These are phyloP conservation scores for Tanacetum coccineum DNA, from an alignment of 129 eudicot genomes.

Conservation along the genomic window DNA sequence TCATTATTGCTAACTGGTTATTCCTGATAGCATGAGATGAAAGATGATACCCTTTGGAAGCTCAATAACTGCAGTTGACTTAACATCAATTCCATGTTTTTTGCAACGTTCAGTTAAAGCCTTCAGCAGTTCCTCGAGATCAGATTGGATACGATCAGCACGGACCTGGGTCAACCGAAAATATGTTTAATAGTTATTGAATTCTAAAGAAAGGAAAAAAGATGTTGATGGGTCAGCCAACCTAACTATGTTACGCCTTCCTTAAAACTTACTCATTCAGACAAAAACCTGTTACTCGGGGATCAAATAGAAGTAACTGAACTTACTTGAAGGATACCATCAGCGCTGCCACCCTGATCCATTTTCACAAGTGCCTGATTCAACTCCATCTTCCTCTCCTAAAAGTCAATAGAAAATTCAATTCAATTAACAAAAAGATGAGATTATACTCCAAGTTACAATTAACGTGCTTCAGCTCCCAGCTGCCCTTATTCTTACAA, in stretches of 20 bases:
- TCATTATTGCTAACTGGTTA: no score
- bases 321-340: constrained; percentile 88
- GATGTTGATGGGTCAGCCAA: not conserved
- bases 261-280: no score
- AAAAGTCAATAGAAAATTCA: constrained; percentile 17
- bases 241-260: no score
- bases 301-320: no score
- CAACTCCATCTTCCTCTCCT: constrained; percentile 93
- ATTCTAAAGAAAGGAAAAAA: no score
- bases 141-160: constrained; percentile 96
- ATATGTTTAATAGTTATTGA: no score
- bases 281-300: no score
- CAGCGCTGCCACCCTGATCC: constrained; percentile 99
- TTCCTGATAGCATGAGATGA: constrained; percentile 1
- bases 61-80: no score
- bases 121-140: constrained; percentile 88
- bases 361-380: constrained; percentile 83
- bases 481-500: not conserved
- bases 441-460: not conserved
- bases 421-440: constrained; percentile 17
- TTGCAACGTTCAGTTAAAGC: constrained; percentile 78
- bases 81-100: constrained; percentile 60
- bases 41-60: constrained; percentile 69
- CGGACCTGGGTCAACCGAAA: constrained; percentile 47
- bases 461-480: constrained; percentile 11